A percentile compares a stretch with the other conserved stretches of the same genome.
Evolutionary conservation across 495 filamentous ascomycete genomes (phyloP).

Genomic region (Trichocladium uniseriatum): DNA sequence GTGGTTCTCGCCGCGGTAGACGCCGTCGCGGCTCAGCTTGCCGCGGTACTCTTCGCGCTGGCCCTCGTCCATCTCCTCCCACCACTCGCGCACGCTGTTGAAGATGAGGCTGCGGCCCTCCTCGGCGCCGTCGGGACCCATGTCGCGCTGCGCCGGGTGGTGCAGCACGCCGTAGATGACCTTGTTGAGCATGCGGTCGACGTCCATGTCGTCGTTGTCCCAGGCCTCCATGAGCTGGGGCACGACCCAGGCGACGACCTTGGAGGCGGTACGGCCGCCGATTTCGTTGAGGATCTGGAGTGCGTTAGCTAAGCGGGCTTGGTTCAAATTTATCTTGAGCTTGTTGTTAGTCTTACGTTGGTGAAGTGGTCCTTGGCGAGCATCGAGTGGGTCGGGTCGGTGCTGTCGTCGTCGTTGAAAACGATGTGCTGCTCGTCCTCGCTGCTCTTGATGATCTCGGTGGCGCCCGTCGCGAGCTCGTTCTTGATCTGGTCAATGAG

Average conservation of each 20-base stretch:
- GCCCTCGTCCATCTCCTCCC: conserved; percentile 52
- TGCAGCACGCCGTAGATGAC: conserved; percentile 80
- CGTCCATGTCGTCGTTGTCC: conserved; percentile 65
- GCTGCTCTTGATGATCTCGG: conserved; percentile 73
- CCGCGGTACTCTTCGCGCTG: conserved; percentile 55
- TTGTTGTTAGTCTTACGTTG: conserved; percentile 39
- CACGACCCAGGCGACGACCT: conserved; percentile 69
- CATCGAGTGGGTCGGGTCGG: conserved; percentile 92
- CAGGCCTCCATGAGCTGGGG: conserved; percentile 78
- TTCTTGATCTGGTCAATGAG: conserved; percentile 76
- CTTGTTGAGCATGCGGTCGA: conserved; percentile 55
- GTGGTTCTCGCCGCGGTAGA: conserved; percentile 67
- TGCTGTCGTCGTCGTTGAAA: conserved; percentile 64
- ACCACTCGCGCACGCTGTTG: conserved; percentile 67
- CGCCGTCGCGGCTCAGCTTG: conserved; percentile 67
- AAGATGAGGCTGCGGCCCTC: conserved; percentile 75
- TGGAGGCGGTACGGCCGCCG: conserved; percentile 70
- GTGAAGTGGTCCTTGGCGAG: conserved; percentile 89
- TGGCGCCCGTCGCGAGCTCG: conserved; percentile 74
- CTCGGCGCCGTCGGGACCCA: conserved; percentile 60
- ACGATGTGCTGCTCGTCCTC: conserved; percentile 73
- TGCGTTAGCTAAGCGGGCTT: conserved; percentile 16
- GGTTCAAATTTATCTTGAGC: not conserved
- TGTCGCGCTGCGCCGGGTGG: conserved; percentile 65
- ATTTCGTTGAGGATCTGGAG: conserved; percentile 70